Evolutionary conservation across 2,329 filamentous ascomycete genomes (phyloP).

Genomic region (Xylaria multiplex): DNA sequence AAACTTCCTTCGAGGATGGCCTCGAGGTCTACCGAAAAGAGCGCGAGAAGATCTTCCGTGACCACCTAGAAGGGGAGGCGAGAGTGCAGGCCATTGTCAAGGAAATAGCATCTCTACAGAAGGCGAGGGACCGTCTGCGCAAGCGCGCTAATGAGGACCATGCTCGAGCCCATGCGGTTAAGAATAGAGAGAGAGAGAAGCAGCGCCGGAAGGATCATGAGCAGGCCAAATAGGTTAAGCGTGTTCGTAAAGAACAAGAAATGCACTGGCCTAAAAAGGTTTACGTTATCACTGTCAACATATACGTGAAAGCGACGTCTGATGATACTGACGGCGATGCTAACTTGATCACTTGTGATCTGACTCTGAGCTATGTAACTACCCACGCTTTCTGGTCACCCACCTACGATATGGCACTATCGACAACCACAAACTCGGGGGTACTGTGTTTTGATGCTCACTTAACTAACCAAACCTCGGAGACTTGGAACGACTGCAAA

Average conservation of each 20-base stretch:
- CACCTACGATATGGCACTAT: constrained; percentile 71
- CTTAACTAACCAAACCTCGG: constrained; percentile 69
- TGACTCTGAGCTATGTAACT: constrained; percentile 70
- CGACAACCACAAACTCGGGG: constrained; percentile 62
- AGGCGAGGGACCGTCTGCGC: constrained; percentile 49
- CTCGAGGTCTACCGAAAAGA: constrained; percentile 56
- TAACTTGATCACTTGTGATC: constrained; percentile 50
- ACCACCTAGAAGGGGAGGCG: constrained; percentile 42
- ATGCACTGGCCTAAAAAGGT: constrained; percentile 62
- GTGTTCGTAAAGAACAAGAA: constrained; percentile 56
- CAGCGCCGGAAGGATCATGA: constrained; percentile 52
- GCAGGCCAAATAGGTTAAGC: constrained; percentile 54
- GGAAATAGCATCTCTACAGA: constrained; percentile 48
- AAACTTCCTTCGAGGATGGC: constrained; percentile 50
- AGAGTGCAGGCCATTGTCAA: constrained; percentile 50
- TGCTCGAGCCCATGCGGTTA: constrained; percentile 43
- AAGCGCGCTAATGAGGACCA: constrained; percentile 42
- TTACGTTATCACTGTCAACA: constrained; percentile 61
- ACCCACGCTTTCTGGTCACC: constrained; percentile 67
- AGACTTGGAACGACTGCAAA: constrained; percentile 70
- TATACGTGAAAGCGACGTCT: constrained; percentile 59
- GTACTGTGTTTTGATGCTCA: constrained; percentile 70
- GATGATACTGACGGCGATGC: constrained; percentile 37
- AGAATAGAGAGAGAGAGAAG: constrained; percentile 46
- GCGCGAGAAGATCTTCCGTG: constrained; percentile 54